phyloP scores from a whole-genome alignment of 495 filamentous ascomycete genomes.

The Pyrenula aspistea region DNA sequence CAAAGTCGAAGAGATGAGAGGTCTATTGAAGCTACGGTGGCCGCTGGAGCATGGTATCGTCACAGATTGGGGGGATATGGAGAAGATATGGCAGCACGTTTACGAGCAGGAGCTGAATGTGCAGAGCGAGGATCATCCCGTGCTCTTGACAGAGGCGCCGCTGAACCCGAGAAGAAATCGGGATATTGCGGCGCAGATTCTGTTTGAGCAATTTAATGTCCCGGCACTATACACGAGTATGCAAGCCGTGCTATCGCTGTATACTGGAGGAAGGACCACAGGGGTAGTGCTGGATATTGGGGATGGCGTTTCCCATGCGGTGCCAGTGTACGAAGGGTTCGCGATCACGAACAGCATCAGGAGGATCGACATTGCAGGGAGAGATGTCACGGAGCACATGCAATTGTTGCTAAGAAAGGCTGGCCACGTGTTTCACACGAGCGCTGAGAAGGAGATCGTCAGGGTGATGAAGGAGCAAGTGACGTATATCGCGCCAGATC shows the following conservation, averaged over 20 bases:
- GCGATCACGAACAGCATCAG: slow-evolving; percentile 91
- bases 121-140: slow-evolving; percentile 95
- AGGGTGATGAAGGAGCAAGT: slow-evolving; percentile 86
- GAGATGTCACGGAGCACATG: slow-evolving; percentile 93
- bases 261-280: slow-evolving; percentile 91
- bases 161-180: slow-evolving; percentile 93
- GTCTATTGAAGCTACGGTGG: slow-evolving; percentile 87
- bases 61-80: slow-evolving; percentile 99
- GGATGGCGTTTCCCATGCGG: slow-evolving; percentile 94
- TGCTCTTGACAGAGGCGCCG: slow-evolving; percentile 91
- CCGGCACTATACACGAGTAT: slow-evolving; percentile 94
- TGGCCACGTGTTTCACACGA: slow-evolving; percentile 92
- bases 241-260: slow-evolving; percentile 91
- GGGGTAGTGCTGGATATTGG: slow-evolving; percentile 92
- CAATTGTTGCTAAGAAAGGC: slow-evolving; percentile 84
- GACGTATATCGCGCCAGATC: slow-evolving; percentile 83
- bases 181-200: slow-evolving; percentile 91
- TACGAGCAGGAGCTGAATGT: slow-evolving; percentile 83
- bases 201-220: slow-evolving; percentile 99
- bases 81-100: slow-evolving; percentile 91
- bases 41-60: slow-evolving; percentile 97
- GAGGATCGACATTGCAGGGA: slow-evolving; percentile 92
- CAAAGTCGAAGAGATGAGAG: slow-evolving; percentile 82
- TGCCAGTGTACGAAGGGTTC: slow-evolving; percentile 96
- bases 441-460: slow-evolving; percentile 96